Evolutionary conservation across 768 basidiomycete species (phyloP).

Genomic region (Suillus americanus): DNA sequence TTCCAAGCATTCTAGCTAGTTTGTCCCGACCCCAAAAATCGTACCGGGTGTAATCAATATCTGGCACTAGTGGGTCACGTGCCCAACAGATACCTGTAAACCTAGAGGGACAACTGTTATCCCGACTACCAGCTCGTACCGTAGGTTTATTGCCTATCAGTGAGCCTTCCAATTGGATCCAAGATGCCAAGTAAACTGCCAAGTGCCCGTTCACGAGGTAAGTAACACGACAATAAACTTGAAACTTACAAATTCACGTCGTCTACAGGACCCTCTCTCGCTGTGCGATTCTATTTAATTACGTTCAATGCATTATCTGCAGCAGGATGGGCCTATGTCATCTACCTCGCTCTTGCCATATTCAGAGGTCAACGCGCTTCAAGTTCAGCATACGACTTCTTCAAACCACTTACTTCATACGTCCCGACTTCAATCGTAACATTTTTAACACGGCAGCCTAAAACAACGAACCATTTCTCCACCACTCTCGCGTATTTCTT

Average conservation of each 20-base stretch:
- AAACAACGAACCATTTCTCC: conserved; percentile 35
- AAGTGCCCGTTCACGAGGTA: conserved; percentile 9
- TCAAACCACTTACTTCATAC: conserved; percentile 35
- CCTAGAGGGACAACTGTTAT: neutral
- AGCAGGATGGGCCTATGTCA: conserved; percentile 72
- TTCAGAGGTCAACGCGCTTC: conserved; percentile 21
- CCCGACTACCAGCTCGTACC: neutral
- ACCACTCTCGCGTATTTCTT: conserved; percentile 34
- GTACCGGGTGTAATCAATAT: too few species aligned
- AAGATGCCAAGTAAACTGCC: neutral
- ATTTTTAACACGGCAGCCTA: conserved; percentile 14
- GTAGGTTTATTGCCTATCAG: neutral
- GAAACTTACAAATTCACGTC: neutral
- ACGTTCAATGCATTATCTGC: conserved; percentile 78
- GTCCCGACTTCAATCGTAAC: conserved; percentile 13
- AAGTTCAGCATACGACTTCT: conserved; percentile 30
- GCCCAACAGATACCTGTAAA: too few species aligned
- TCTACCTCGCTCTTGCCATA: conserved; percentile 53
- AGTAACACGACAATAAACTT: neutral
- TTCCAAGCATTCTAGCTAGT: too few species aligned
- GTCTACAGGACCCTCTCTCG: neutral
- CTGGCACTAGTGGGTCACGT: too few species aligned
- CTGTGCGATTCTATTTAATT: conserved; percentile 55
- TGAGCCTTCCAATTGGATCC: neutral
- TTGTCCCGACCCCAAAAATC: too few species aligned